Conservation (phyloP, 768 basidiomycete species). For the Suillus paluster region DNA sequence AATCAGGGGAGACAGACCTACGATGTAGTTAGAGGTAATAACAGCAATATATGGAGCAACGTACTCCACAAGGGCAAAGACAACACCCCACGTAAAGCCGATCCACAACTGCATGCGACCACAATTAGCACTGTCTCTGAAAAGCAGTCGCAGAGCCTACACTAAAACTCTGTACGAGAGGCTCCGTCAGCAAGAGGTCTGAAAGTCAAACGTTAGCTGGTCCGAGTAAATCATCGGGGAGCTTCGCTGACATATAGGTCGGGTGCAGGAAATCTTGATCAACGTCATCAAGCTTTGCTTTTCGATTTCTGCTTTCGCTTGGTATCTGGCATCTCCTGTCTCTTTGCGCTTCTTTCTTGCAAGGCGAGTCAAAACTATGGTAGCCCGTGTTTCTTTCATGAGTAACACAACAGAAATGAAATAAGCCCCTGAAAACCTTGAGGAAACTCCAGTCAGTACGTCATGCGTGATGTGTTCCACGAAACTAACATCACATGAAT, state of each 20-base stretch:
- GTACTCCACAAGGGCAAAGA: constrained; percentile 66
- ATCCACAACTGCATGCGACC: constrained; percentile 52
- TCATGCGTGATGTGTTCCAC: constrained; percentile 4
- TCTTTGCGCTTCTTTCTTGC: constrained; percentile 66
- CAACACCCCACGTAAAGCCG: constrained; percentile 72
- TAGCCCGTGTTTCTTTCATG: constrained; percentile 71
- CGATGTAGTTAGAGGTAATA: background rate
- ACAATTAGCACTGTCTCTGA: constrained; percentile 9
- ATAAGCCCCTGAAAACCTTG: constrained; percentile 54
- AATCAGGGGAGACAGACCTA: constrained; percentile 57
- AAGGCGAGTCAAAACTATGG: constrained; percentile 65
- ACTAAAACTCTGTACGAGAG: constrained; percentile 70
- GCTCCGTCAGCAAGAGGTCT: constrained; percentile 46
- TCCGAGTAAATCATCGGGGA: background rate
- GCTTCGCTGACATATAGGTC: constrained; percentile 63
- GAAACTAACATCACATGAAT: constrained; percentile 58
- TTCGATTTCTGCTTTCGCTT: constrained; percentile 68
- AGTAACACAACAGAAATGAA: constrained; percentile 52
- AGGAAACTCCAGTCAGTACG: constrained; percentile 3
- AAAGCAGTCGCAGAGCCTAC: constrained; percentile 38
- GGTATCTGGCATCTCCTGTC: constrained; percentile 64
- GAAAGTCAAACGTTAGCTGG: background rate
- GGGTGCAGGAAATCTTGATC: constrained; percentile 67
- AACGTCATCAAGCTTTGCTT: constrained; percentile 53
- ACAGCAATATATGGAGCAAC: background rate